A percentile compares a stretch with the other conserved stretches of the same genome.
phyloP scores from a whole-genome alignment of 1,139 yeast genomes.

The Taphrina confusa region DNA sequence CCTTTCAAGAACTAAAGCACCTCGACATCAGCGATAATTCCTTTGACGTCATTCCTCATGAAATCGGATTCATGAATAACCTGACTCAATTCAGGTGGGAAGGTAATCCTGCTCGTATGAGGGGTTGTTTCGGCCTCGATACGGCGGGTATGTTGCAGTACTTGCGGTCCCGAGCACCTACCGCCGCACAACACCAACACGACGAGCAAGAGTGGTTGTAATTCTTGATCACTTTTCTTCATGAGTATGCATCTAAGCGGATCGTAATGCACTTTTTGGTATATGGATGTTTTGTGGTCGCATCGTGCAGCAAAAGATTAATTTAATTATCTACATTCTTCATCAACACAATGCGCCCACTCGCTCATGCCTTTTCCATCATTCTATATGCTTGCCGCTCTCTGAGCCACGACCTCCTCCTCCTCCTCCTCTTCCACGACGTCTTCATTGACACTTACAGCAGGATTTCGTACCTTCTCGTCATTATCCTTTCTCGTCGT shows the following conservation, averaged over 20 bases:
- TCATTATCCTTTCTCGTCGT: neutral
- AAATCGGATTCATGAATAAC: slow-evolving; percentile 11
- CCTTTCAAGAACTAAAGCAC: neutral
- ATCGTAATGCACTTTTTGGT: no score
- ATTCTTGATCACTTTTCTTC: no score
- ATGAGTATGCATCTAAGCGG: no score
- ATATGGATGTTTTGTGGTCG: neutral
- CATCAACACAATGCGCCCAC: no score
- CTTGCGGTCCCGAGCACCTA: neutral
- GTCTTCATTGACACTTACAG: no score
- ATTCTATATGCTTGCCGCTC: no score
- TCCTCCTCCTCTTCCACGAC: neutral
- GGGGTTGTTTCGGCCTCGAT: slow-evolving; percentile 14
- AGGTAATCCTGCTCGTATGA: slow-evolving; percentile 18
- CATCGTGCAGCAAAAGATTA: neutral
- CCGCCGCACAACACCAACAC: no score
- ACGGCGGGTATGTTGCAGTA: neutral
- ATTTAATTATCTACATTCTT: no score
- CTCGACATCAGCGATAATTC: slow-evolving; percentile 16
- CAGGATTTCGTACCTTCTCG: no score
- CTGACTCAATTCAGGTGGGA: slow-evolving; percentile 13
- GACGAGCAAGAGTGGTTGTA: no score
- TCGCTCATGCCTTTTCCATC: no score
- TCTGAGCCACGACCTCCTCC: neutral
- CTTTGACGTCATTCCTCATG: neutral